These are phyloP conservation scores for Silene coronaria DNA, from an alignment of 179 eudicot species.

Conservation along the genomic window DNA sequence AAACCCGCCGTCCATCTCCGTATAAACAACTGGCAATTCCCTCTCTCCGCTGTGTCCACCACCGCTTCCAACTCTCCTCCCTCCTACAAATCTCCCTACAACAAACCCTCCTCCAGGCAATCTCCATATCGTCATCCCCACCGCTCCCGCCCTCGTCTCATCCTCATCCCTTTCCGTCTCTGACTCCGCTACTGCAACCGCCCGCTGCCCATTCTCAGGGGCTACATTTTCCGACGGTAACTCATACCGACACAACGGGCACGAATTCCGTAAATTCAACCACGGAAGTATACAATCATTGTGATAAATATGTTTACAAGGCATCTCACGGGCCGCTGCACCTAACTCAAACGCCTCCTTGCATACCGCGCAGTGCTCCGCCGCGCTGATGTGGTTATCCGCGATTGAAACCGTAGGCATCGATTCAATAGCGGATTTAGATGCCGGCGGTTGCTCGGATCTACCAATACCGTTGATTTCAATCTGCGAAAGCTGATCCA, in stretches of 20 bases:
- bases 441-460: slow-evolving; percentile 63
- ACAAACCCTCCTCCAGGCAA: slow-evolving; percentile 48
- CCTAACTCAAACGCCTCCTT: slow-evolving; percentile 69
- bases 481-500: slow-evolving; percentile 62
- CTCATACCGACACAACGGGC: slow-evolving; percentile 72
- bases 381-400: slow-evolving; percentile 35
- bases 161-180: slow-evolving; percentile 6
- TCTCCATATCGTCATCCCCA: slow-evolving; percentile 46
- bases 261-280: slow-evolving; percentile 58
- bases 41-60: slow-evolving; percentile 41
- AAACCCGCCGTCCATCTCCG: slow-evolving; percentile 94
- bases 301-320: slow-evolving; percentile 73
- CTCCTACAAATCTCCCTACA: slow-evolving; percentile 45
- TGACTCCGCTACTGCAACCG: not conserved
- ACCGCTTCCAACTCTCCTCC: slow-evolving; percentile 19
- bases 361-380: slow-evolving; percentile 61
- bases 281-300: slow-evolving; percentile 64
- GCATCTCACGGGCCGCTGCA: slow-evolving; percentile 59
- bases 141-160: slow-evolving; percentile 33
- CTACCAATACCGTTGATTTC: slow-evolving; percentile 62
- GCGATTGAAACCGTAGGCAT: slow-evolving; percentile 51
- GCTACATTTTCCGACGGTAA: slow-evolving; percentile 33
- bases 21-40: slow-evolving; percentile 77
- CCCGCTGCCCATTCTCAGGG: too few species aligned
- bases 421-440: slow-evolving; percentile 64